A percentile compares a stretch with the other conserved stretches of the same genome.
Conservation (phyloP, 2,329 filamentous ascomycete species). For the Aspergillus brunneoviolaceus region DNA sequence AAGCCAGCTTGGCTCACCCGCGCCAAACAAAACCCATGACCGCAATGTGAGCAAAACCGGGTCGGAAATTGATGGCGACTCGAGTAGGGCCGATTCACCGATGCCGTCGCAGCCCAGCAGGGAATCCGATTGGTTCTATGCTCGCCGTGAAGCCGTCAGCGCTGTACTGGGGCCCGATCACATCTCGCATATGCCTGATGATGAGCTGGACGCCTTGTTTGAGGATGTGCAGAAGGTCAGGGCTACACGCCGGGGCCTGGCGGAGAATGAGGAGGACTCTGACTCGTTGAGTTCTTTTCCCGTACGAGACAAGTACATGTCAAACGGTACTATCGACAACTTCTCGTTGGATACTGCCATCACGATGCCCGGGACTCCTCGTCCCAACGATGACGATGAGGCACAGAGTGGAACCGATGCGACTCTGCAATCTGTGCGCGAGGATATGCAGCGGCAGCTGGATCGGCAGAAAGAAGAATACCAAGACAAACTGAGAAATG, state of each 20-base stretch:
- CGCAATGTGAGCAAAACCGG: slow-evolving; percentile 74
- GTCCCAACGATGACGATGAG: slow-evolving; percentile 68
- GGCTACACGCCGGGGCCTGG: slow-evolving; percentile 73
- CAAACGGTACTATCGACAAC: slow-evolving; percentile 90
- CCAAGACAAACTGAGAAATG: slow-evolving; percentile 71
- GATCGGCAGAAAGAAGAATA: slow-evolving; percentile 84
- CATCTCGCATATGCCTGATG: slow-evolving; percentile 84
- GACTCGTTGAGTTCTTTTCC: slow-evolving; percentile 88
- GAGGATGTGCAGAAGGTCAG: slow-evolving; percentile 89
- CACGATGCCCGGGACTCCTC: slow-evolving; percentile 89
- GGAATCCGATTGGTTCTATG: slow-evolving; percentile 94
- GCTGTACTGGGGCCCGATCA: slow-evolving; percentile 88
- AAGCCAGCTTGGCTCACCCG: slow-evolving; percentile 64
- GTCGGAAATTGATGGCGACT: slow-evolving; percentile 71
- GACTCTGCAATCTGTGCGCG: slow-evolving; percentile 68
- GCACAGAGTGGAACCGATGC: slow-evolving; percentile 49
- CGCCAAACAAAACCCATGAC: slow-evolving; percentile 68
- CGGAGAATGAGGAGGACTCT: slow-evolving; percentile 69
- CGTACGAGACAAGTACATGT: slow-evolving; percentile 90
- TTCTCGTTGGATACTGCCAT: slow-evolving; percentile 92
- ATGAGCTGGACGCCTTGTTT: slow-evolving; percentile 89
- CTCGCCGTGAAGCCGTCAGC: slow-evolving; percentile 86
- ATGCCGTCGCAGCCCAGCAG: slow-evolving; percentile 65
- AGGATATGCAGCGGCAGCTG: slow-evolving; percentile 79
- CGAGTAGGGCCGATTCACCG: slow-evolving; percentile 77